Evolutionary conservation across 371 early-diverging fungal genomes (phyloP).

Genomic region (Chytridium lagenaria): DNA sequence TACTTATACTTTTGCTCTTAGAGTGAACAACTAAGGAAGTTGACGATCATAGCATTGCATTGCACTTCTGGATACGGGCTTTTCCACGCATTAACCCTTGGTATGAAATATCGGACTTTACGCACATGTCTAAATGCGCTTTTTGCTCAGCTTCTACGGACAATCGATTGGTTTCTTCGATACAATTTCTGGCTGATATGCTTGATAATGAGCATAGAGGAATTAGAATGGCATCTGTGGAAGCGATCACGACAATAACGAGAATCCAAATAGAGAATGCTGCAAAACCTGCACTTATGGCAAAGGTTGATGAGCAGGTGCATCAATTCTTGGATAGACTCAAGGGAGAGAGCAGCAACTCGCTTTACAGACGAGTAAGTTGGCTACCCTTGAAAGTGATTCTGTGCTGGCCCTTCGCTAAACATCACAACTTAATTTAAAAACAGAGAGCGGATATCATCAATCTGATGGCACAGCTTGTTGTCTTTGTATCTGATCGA

Average conservation of each 20-base stretch:
- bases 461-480: slow-evolving; percentile 46
- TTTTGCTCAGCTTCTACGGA: slow-evolving; percentile 10
- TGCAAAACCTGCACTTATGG: slow-evolving; percentile 17
- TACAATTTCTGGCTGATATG: slow-evolving; percentile 50
- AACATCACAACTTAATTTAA: neutral
- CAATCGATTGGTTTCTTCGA: slow-evolving; percentile 25
- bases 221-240: slow-evolving; percentile 52
- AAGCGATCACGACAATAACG: slow-evolving; percentile 43
- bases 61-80: slow-evolving; percentile 49
- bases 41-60: slow-evolving; percentile 53
- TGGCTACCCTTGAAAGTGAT: neutral
- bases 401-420: too few species aligned
- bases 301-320: slow-evolving; percentile 37
- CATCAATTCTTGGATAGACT: slow-evolving; percentile 37
- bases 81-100: slow-evolving; percentile 44
- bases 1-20: too few species aligned
- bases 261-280: slow-evolving; percentile 44
- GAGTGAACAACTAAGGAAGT: slow-evolving; percentile 52
- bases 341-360: slow-evolving; percentile 24
- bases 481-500: slow-evolving; percentile 30
- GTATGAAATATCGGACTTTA: slow-evolving; percentile 21
- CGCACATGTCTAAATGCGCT: neutral
- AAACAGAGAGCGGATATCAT: slow-evolving; percentile 56
- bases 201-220: slow-evolving; percentile 57
- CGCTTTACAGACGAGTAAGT: slow-evolving; percentile 47